Conservation (phyloP, 441 rosid genomes). For the Syzygium malaccense region DNA sequence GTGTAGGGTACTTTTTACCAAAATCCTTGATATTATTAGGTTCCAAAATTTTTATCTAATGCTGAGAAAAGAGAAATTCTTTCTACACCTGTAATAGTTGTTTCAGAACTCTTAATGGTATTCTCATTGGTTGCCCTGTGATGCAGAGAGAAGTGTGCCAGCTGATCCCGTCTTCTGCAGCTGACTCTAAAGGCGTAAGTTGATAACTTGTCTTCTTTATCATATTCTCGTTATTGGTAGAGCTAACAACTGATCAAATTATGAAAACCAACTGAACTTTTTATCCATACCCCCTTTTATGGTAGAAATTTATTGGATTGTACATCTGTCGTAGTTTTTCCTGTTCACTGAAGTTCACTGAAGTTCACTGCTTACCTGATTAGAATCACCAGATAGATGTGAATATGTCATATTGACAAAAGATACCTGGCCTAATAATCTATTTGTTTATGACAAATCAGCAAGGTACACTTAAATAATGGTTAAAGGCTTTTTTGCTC, state of each 20-base stretch:
- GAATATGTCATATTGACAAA: neutral
- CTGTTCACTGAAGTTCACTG: neutral
- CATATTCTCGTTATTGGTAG: neutral
- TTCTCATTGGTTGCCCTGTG: neutral
- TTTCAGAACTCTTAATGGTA: neutral
- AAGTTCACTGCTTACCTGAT: neutral
- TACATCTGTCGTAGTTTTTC: neutral
- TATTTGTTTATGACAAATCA: neutral
- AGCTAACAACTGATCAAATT: neutral
- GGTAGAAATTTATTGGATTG: neutral
- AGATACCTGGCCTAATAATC: neutral
- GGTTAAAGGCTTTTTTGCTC: neutral
- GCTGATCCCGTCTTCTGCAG: constrained; percentile 56
- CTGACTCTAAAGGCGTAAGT: constrained; percentile 86
- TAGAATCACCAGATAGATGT: neutral
- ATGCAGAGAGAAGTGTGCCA: constrained; percentile 94
- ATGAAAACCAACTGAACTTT: neutral
- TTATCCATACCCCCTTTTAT: neutral
- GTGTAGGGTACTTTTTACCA: neutral
- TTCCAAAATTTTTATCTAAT: neutral
- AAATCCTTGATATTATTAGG: neutral
- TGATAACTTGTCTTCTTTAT: neutral
- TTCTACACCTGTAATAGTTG: neutral
- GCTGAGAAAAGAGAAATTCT: neutral
- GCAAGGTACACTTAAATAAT: neutral